A percentile compares a stretch with the other conserved stretches of the same genome.
Conservation (phyloP, 768 basidiomycete species). For the Tubosaeta sp. region DNA sequence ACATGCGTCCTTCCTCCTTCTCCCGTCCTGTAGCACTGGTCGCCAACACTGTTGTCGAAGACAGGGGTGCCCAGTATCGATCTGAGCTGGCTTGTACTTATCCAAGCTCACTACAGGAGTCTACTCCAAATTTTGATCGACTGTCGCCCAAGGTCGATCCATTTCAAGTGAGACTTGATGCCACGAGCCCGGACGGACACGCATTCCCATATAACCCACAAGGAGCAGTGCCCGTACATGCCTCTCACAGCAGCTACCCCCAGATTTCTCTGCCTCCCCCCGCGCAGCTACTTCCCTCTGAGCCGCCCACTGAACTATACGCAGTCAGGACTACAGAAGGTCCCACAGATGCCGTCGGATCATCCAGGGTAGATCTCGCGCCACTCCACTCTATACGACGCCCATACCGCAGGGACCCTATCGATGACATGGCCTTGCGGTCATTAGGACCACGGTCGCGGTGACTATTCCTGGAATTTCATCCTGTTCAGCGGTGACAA, state of each 20-base stretch:
- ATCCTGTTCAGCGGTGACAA: constrained; percentile 19
- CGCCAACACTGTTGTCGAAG: constrained; percentile 5
- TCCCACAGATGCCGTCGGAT: constrained; percentile 15
- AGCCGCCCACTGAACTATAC: constrained; percentile 26
- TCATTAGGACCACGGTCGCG: constrained; percentile 38
- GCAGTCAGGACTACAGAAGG: constrained; percentile 26
- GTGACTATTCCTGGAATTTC: constrained; percentile 29
- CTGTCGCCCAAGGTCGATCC: constrained; percentile 15
- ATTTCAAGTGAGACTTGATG: constrained; percentile 8
- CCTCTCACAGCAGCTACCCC: constrained; percentile 10
- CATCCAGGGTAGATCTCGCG: constrained; percentile 43
- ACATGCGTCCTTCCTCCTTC: background rate
- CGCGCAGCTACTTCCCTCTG: constrained; percentile 27
- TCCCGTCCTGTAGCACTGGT: constrained; percentile 6
- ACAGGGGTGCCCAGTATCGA: constrained; percentile 12
- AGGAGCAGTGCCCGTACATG: background rate
- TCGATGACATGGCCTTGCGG: constrained; percentile 60
- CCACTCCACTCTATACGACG: constrained; percentile 57
- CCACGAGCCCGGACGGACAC: constrained; percentile 5
- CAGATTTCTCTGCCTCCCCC: constrained; percentile 33
- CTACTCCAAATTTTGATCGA: constrained; percentile 15
- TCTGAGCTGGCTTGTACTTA: constrained; percentile 15
- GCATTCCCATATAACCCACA: constrained; percentile 10
- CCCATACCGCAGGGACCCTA: constrained; percentile 55
- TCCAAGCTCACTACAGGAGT: constrained; percentile 16